Conservation (phyloP, 495 filamentous ascomycete species). For the Talaromyces liani region DNA sequence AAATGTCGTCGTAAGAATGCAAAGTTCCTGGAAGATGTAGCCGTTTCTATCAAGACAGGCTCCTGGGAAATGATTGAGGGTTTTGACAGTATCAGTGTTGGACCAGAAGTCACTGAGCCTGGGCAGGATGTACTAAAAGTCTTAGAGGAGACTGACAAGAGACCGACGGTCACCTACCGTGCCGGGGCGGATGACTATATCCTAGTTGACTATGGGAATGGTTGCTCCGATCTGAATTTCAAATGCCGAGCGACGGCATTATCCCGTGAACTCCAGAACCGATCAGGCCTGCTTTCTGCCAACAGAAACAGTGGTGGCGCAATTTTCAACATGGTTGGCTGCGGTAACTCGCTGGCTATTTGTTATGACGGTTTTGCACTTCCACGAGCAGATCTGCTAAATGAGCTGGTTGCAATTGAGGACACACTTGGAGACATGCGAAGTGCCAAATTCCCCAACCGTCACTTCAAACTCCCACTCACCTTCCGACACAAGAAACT, state of each 20-base stretch:
- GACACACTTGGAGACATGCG: constrained; percentile 26
- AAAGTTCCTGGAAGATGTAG: constrained; percentile 27
- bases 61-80: constrained; percentile 19
- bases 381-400: constrained; percentile 23
- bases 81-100: constrained; percentile 10
- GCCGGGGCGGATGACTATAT: constrained; percentile 46
- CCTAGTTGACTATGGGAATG: constrained; percentile 46
- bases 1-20: constrained; percentile 23
- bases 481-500: constrained; percentile 44
- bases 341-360: constrained; percentile 40
- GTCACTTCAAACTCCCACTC: constrained; percentile 47
- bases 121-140: background rate
- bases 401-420: constrained; percentile 22
- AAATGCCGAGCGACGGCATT: constrained; percentile 42
- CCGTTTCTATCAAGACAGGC: background rate
- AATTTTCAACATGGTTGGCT: constrained; percentile 41
- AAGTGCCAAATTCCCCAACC: constrained; percentile 39
- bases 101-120: background rate
- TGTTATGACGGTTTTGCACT: constrained; percentile 40
- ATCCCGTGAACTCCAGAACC: constrained; percentile 29
- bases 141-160: background rate
- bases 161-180: constrained; percentile 12
- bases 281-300: constrained; percentile 11
- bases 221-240: constrained; percentile 42
- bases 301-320: constrained; percentile 24